phyloP scores from a whole-genome alignment of 305 asterid genomes.

The Fraxinus platypoda region DNA sequence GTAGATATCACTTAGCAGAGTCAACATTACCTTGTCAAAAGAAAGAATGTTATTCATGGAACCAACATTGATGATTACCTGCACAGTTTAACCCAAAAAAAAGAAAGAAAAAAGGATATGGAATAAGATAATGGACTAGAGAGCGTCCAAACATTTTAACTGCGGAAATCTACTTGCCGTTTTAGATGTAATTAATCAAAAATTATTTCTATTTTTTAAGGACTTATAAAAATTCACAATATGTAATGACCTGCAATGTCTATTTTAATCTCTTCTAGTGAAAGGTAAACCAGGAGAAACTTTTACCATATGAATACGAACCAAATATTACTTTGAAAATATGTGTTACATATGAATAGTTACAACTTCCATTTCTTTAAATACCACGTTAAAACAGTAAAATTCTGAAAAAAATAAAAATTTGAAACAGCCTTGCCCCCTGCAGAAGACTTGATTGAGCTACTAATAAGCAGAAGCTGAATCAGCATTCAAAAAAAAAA shows the following conservation, averaged over 20 bases:
- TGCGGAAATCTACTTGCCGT: slow-evolving; percentile 9
- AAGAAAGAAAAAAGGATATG: background rate
- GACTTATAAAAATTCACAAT: background rate
- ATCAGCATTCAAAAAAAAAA: background rate
- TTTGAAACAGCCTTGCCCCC: background rate
- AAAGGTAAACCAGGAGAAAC: background rate
- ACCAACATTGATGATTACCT: slow-evolving; percentile 81
- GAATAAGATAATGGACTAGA: slow-evolving; percentile 22
- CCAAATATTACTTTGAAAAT: background rate
- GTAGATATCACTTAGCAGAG: slow-evolving; percentile 1
- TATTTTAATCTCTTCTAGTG: background rate
- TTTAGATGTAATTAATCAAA: background rate
- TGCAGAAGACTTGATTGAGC: background rate
- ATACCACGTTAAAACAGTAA: background rate
- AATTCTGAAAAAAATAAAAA: background rate
- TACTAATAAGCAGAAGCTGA: background rate
- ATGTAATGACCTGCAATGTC: background rate
- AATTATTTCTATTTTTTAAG: background rate
- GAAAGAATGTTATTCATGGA: slow-evolving; percentile 77
- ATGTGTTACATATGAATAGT: background rate
- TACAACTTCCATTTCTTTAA: background rate
- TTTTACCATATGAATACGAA: background rate
- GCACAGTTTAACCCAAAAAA: slow-evolving; percentile 28
- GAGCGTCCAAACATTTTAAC: slow-evolving; percentile 6
- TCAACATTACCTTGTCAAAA: slow-evolving; percentile 74